Evolutionary conservation across 345 rosid genomes (phyloP).

Genomic region (Pseudoturritis turrita): DNA sequence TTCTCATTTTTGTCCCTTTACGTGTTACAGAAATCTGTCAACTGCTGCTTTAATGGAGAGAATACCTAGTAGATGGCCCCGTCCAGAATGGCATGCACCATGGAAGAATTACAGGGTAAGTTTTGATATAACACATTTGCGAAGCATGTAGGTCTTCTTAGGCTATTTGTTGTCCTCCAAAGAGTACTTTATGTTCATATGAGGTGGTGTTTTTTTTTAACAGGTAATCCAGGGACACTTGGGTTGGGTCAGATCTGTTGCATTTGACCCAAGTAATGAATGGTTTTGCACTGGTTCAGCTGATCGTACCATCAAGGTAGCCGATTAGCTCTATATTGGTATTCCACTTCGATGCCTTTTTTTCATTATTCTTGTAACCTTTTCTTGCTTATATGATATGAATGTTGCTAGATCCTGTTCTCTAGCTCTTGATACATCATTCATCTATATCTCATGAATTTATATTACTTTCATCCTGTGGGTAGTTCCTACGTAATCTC

Average conservation of each 20-base stretch:
- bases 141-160: not conserved
- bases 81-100: slow-evolving; percentile 85
- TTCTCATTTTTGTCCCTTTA: not conserved
- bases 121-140: not conserved
- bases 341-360: not conserved
- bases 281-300: slow-evolving; percentile 99
- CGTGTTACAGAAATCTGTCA: slow-evolving; percentile 49
- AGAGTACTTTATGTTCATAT: not conserved
- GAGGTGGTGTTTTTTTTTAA: not conserved
- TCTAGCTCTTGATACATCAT: not conserved
- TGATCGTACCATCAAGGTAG: slow-evolving; percentile 88
- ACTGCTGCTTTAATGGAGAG: slow-evolving; percentile 84
- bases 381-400: not conserved
- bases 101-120: slow-evolving; percentile 91
- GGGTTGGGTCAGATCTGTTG: slow-evolving; percentile 94
- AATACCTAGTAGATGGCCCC: slow-evolving; percentile 93
- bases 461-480: not conserved
- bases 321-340: not conserved
- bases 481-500: not conserved
- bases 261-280: slow-evolving; percentile 88
- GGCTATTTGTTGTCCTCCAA: not conserved
- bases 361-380: not conserved
- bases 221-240: slow-evolving; percentile 77
- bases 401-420: not conserved
- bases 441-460: not conserved